Base-by-base conservation (phyloP, 2,329 filamentous ascomycete species). In the Daldinia sp. region DNA sequence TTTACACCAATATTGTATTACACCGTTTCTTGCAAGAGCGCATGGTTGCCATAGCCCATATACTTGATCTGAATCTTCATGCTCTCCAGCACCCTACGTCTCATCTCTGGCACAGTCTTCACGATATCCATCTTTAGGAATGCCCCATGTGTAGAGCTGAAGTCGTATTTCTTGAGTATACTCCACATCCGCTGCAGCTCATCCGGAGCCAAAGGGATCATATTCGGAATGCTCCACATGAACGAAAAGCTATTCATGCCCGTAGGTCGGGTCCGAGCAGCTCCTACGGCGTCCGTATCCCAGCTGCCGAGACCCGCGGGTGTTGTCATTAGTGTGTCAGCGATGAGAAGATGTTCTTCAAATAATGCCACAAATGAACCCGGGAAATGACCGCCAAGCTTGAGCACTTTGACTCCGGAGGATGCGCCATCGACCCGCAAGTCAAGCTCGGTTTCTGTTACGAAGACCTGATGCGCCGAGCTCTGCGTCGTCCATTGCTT, bases 351-450 rank as follows among this genome's bases (percentile, higher is more conserved):
- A 48, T 82, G 83, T 0, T 77, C 76, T 15, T 83, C 81, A 76
- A 85, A 91, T 21, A 89, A 82, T 63, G 91, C 73, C 2, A 93
- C 86, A 61, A 90, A 77, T 67, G 87, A 91, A 0, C 92, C 92
- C 0, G 90, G 89, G 71, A 95, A 95, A 78, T 96, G 92, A 0
- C 92, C 92, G 0, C 91, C 91, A 0, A 89, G 81, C 75, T 92
- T 92, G 52, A 94, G 80, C 0, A 85, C 86, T 29, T 79, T 84
- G 3, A 89, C 81, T 0, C 85, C 87, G 0, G 81, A 79, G 51
- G 75, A 75, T 13, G 70, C 53, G 3, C 71, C 66, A 8, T 48
- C 53, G 49, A 66, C 52, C 1, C 37, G 48, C 15, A 84, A 71
- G 45, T 80, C 74, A 7, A 82, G 75, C 41, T 81, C 76, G 10